Evolutionary conservation across 2,329 filamentous ascomycete genomes (phyloP).

Genomic region (Penicillium frequentans): DNA sequence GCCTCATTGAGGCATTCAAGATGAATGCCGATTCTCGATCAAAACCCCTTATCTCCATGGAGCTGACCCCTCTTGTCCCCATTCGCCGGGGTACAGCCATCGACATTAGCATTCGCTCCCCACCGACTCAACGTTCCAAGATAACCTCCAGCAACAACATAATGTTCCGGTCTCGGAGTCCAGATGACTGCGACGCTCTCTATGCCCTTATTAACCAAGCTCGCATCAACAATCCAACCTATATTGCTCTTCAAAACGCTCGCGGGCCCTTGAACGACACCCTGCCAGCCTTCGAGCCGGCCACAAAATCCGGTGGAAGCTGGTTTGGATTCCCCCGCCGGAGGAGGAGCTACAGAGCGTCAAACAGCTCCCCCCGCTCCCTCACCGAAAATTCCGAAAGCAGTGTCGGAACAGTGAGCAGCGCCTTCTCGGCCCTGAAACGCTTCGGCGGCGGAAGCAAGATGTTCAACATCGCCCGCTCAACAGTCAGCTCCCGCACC

Average conservation of each 20-base stretch:
- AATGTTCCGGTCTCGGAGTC: conserved; percentile 80
- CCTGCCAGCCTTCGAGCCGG: conserved; percentile 48
- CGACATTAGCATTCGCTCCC: conserved; percentile 91
- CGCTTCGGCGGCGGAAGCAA: conserved; percentile 71
- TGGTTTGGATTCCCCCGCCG: conserved; percentile 54
- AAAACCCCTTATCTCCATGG: conserved; percentile 65
- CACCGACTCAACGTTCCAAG: conserved; percentile 70
- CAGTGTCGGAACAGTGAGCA: conserved; percentile 73
- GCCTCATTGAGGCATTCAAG: conserved; percentile 64
- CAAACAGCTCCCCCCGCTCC: conserved; percentile 53
- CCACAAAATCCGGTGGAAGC: conserved; percentile 36
- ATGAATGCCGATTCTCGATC: conserved; percentile 44
- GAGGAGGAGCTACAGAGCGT: conserved; percentile 58
- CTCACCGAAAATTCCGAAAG: conserved; percentile 67
- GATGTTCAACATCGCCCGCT: conserved; percentile 79
- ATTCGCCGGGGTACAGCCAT: conserved; percentile 87
- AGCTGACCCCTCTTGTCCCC: conserved; percentile 87
- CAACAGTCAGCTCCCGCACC: conserved; percentile 64
- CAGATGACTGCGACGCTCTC: conserved; percentile 75
- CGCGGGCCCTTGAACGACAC: conserved; percentile 58
- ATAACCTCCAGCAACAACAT: conserved; percentile 74
- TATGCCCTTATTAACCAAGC: conserved; percentile 86
- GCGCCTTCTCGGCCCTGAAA: conserved; percentile 75
- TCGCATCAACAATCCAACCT: conserved; percentile 89
- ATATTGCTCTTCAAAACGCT: conserved; percentile 74